Evolutionary conservation across 306 rosid species (phyloP), one percentile per base, ranked within the genome.

Genomic region (Vicia sativa): DNA sequence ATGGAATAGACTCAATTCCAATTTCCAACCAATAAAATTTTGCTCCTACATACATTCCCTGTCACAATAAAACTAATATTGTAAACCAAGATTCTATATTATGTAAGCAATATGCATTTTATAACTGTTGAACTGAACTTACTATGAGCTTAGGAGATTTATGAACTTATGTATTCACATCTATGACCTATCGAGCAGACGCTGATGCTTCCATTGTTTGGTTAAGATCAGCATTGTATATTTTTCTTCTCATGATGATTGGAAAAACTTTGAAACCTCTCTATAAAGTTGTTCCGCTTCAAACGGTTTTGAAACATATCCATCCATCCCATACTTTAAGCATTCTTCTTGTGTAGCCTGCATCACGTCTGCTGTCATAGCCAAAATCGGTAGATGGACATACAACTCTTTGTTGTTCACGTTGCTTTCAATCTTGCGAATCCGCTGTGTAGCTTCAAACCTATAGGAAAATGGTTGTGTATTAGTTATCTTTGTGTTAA

Each of bases 291-390:
- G 96, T 68, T 93, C 95, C 3, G 96, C 97, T 85, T 93, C 99
- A 67, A 93, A 93, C 48, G 99, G 99, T 78, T 93, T 93, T 19
- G 99, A 90, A 64, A 93, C 97, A 45, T 88, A 93, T 62, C 99
- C 99, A 69, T 90, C 92, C 99, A 93, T 93, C 64, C 97, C 99
- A 66, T 57, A 72, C 59, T 11, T 80, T 26, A 77, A 49, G 67
- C 97, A 88, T 71, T 82, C 65, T 76, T 90, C 96, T 5, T 87
- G 96, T 11, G 99, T 93, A 23, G 99, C 99, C 78, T 93, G 99
- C 62, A 93, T 90, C 50, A 93, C 97, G 25, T 93, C 97, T 6
- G 99, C 99, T 2, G 99, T 93, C 99, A 93, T 93, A 75, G 99
- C 99, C 80, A 93, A 72, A 69, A 93, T 88, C 23, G 99, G 99